phyloP scores from a whole-genome alignment of 164 flowering plant genomes.

The Macadamia tetraphylla region DNA sequence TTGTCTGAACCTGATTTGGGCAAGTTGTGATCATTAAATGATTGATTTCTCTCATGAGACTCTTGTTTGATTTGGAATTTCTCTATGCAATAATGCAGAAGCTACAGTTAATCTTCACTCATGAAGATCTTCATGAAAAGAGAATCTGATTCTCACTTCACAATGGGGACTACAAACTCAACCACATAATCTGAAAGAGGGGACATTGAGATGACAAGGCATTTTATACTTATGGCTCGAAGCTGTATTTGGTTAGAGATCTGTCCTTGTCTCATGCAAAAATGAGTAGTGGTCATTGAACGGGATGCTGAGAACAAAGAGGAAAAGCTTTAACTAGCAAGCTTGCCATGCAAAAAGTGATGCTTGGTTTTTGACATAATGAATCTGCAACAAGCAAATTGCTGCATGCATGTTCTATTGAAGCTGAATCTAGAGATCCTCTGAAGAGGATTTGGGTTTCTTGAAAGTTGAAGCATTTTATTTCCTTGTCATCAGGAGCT shows the following conservation, averaged over 20 bases:
- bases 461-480: neutral
- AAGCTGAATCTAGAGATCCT: neutral
- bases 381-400: neutral
- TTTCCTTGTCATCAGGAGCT: neutral
- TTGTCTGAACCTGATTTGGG: neutral
- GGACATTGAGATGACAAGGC: neutral
- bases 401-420: neutral
- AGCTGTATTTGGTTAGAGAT: neutral
- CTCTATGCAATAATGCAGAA: neutral
- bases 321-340: neutral
- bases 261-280: neutral
- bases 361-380: neutral
- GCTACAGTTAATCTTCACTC: neutral
- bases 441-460: neutral
- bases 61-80: neutral
- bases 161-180: neutral
- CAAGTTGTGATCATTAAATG: slow-evolving; percentile 4
- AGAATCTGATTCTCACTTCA: neutral
- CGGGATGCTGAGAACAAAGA: neutral
- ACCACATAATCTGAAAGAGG: neutral
- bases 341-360: neutral
- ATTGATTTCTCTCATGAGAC: neutral
- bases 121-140: neutral
- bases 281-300: neutral
- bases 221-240: neutral